Percentiles rank a stretch among this genome's conserved stretches.
These are phyloP conservation scores for Hygrocybe punicea DNA, from an alignment of 768 basidiomycete species.

Conservation along the genomic window DNA sequence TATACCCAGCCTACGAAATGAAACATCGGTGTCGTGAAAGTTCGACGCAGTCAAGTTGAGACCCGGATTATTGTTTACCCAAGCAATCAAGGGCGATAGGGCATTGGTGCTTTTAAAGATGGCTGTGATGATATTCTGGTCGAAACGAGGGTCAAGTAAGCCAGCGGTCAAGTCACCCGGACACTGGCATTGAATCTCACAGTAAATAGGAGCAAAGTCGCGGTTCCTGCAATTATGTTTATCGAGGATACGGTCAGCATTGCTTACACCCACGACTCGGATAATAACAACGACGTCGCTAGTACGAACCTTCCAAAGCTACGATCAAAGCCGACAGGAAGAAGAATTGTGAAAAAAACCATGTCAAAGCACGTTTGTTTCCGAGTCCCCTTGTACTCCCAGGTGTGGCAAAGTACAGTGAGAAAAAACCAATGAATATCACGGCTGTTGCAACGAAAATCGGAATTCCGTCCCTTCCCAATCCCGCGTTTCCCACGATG, in stretches of 20 bases:
- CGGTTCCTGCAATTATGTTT: background rate
- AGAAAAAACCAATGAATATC: background rate
- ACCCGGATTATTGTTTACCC: background rate
- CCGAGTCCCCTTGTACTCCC: background rate
- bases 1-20: background rate
- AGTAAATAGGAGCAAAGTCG: background rate
- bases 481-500: conserved; percentile 3
- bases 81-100: background rate
- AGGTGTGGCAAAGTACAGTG: background rate
- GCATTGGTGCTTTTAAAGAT: background rate
- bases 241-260: background rate
- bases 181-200: background rate
- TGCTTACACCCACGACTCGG: too few relatives aligned
- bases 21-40: background rate
- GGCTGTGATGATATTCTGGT: background rate
- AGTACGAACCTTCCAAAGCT: conserved; percentile 3
- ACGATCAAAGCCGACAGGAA: conserved; percentile 1
- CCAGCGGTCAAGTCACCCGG: background rate
- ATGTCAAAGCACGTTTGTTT: background rate
- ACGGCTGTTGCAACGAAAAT: background rate
- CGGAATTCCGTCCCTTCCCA: background rate
- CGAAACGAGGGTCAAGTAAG: background rate
- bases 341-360: conserved; percentile 3
- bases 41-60: background rate
- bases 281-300: background rate